Evolutionary conservation across 2,329 filamentous ascomycete species (phyloP).

Genomic region (Ophiocordyceps camponoti-saundersi): DNA sequence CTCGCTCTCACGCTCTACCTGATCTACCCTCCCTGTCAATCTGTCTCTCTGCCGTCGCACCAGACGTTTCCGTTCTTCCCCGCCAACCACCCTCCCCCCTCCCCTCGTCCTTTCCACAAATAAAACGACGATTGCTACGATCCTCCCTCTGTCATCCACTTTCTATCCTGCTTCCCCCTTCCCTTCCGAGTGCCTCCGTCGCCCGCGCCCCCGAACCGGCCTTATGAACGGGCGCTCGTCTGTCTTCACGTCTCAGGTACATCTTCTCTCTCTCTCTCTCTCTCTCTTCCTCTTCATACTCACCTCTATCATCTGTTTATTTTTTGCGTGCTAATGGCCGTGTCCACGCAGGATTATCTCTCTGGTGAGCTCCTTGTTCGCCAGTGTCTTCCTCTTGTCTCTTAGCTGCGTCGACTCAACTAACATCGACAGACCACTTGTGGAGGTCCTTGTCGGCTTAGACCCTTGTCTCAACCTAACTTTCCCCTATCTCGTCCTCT

Average conservation of each 20-base stretch:
- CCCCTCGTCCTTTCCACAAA: background rate
- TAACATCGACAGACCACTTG: conserved; percentile 18
- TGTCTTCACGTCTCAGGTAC: conserved; percentile 75
- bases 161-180: background rate
- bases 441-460: conserved; percentile 22
- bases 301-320: background rate
- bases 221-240: conserved; percentile 77
- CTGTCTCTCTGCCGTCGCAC: background rate
- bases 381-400: background rate
- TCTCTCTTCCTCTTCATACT: too few relatives aligned
- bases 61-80: background rate
- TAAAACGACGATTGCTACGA: background rate
- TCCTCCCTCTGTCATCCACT: background rate
- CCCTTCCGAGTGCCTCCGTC: background rate
- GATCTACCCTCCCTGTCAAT: background rate
- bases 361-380: conserved; percentile 40
- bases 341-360: conserved; percentile 47
- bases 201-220: conserved; percentile 31
- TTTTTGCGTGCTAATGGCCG: conserved; percentile 21
- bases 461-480: conserved; percentile 4
- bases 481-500: conserved; percentile 1
- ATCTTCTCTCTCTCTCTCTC: background rate
- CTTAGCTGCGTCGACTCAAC: background rate
- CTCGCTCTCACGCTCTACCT: background rate
- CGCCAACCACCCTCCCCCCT: background rate